Conservation (phyloP, 2,329 filamentous ascomycete species). For the Diaporthe destruens region DNA sequence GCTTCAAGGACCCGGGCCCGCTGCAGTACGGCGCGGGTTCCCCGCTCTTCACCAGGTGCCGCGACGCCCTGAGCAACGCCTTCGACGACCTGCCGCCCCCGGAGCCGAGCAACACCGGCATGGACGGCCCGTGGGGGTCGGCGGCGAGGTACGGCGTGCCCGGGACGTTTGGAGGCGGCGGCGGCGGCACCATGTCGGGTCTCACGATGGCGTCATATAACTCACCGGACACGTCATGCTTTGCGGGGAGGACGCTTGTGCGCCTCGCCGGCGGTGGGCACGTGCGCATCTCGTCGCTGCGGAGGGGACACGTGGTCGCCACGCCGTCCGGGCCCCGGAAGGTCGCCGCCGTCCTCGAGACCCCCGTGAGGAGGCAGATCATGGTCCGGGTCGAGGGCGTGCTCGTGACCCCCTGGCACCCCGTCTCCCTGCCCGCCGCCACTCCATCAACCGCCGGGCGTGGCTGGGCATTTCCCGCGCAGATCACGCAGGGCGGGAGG, state of each 20-base stretch:
- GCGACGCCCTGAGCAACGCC: constrained; percentile 61
- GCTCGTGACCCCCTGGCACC: constrained; percentile 72
- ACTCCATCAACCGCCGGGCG: background rate
- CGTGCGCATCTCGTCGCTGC: constrained; percentile 58
- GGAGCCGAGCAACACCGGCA: constrained; percentile 54
- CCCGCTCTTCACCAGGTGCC: constrained; percentile 64
- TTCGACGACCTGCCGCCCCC: constrained; percentile 63
- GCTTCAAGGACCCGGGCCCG: constrained; percentile 72
- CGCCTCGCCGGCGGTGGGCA: constrained; percentile 56
- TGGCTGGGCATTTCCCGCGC: constrained; percentile 62
- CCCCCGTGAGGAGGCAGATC: constrained; percentile 53
- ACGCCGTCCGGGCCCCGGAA: constrained; percentile 63
- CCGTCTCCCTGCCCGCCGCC: constrained; percentile 54
- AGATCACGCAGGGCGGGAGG: constrained; percentile 48
- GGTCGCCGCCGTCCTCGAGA: constrained; percentile 66
- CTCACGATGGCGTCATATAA: constrained; percentile 60
- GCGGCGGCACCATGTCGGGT: too few species aligned
- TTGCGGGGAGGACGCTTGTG: constrained; percentile 63
- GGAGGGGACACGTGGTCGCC: constrained; percentile 59
- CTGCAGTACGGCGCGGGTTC: constrained; percentile 65
- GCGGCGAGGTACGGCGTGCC: too few species aligned
- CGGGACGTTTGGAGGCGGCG: too few species aligned
- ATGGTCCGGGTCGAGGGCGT: constrained; percentile 62
- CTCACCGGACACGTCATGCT: constrained; percentile 62
- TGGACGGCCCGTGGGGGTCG: too few species aligned